A percentile compares a stretch with the other conserved stretches of the same genome.
Evolutionary conservation across 1,284 basidiomycete species (phyloP).

Genomic region (Coriolopsis trogii): DNA sequence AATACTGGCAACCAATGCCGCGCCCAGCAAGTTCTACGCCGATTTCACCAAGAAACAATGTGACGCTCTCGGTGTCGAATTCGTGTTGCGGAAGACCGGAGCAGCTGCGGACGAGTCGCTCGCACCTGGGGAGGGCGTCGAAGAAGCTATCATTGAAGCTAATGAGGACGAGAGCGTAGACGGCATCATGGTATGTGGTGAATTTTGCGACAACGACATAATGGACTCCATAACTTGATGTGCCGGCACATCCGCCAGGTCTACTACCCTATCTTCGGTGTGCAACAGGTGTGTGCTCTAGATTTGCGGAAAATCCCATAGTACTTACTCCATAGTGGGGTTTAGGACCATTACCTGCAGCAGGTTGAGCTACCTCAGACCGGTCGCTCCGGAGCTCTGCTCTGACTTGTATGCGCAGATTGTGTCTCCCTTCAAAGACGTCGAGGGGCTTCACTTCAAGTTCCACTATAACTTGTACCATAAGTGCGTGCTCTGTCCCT

Average conservation of each 20-base stretch:
- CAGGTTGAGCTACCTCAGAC: slow-evolving; percentile 52
- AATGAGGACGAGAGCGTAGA: slow-evolving; percentile 87
- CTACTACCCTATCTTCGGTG: slow-evolving; percentile 92
- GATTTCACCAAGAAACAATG: slow-evolving; percentile 95
- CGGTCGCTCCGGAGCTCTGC: neutral
- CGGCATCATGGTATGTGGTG: slow-evolving; percentile 87
- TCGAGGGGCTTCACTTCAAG: slow-evolving; percentile 95
- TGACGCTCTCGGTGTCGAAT: slow-evolving; percentile 86
- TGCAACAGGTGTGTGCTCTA: slow-evolving; percentile 64
- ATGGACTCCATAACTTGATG: slow-evolving; percentile 9
- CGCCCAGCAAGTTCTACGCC: slow-evolving; percentile 90
- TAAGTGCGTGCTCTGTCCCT: slow-evolving; percentile 62
- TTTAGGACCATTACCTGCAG: slow-evolving; percentile 94
- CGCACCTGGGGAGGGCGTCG: slow-evolving; percentile 74
- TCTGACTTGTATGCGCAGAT: slow-evolving; percentile 51
- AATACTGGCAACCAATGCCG: slow-evolving; percentile 86
- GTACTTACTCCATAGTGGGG: slow-evolving; percentile 11
- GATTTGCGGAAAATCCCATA: neutral
- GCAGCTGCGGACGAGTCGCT: slow-evolving; percentile 55
- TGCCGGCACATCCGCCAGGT: slow-evolving; percentile 53
- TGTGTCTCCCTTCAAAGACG: slow-evolving; percentile 95
- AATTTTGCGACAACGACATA: too few relatives aligned
- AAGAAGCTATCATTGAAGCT: slow-evolving; percentile 93
- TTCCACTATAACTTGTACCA: slow-evolving; percentile 98
- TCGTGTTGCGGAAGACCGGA: slow-evolving; percentile 77